Evolutionary conservation across 2,329 filamentous ascomycete species (phyloP), one percentile per base, ranked within the genome.

Genomic region (Graphilbum ipis-grandicollis): DNA sequence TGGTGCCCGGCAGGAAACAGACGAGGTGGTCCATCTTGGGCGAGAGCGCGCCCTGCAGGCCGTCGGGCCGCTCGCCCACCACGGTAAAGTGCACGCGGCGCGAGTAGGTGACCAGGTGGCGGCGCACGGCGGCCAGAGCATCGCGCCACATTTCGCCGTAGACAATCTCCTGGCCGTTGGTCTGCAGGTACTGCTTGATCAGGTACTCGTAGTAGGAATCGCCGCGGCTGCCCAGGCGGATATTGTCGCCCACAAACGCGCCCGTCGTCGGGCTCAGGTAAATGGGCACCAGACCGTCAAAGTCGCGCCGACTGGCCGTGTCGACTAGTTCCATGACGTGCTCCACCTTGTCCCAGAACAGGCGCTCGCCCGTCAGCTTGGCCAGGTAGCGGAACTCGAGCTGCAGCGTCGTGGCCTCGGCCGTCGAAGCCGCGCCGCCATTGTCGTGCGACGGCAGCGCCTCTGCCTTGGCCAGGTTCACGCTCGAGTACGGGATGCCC

Each of bases 201-300:
- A 98, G 72, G 55, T 98, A 98, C 59, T 98, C 84, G 58, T 98
- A 98, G 59, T 96, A 98, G 34, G 86, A 94, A 60, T 98, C 90
- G 33, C 90, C 90, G 42, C 90, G 74, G 53, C 84, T 94, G 29
- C 90, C 90, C 18, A 96, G 67, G 15, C 90, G 80, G 49, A 98
- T 88, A 51, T 94, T 93, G 17, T 74, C 59, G 17, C 83, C 84
- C 35, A 73, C 69, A 58, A 96, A 98, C 37, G 73, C 61, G 39
- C 90, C 90, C 12, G 63, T 74, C 21, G 75, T 71, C 4, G 90
- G 74, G 52, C 84, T 76, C 46, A 98, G 79, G 57, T 79, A 96
- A 49, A 96, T 96, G 25, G 88, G 90, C 4, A 96, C 67, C 15
- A 98, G 70, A 1, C 88, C 88, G 50, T 88, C 86, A 52, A 77